Base-by-base conservation (phyloP, 371 early-diverging fungal genomes). In the Choanephora cucurbitarum region DNA sequence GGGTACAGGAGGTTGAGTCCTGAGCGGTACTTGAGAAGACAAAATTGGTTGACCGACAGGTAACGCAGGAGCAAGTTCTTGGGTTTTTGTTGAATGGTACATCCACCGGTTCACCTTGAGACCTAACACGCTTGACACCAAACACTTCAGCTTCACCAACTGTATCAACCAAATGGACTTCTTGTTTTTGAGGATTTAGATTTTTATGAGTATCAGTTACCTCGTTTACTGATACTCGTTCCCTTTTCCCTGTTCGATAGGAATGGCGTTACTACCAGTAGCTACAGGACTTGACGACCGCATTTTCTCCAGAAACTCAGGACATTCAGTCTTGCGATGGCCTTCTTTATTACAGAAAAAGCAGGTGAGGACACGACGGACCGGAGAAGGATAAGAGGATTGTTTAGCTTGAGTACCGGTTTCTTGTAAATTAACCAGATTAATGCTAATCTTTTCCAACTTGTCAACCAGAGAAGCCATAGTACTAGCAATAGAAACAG, bases 361-460 rank as follows among this genome's bases (percentile, higher is more conserved):
- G 7, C 41, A 55, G 3, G 28, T 11, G 0, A 47, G 4, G 18
- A 4, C 7, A 11, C 47, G 40, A 19, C 19, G 48, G 18, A 33
- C 15, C 14, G 13, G 19, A 6, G 9, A 23, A 19, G 1, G 7
- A n/a, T n/a, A n/a, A 32, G 19, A 5, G 2, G 23, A 21, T n/a
- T 11, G 8, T 7, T 28, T 1, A 1, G n/a, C 13, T 4, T 40
- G 19, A 2, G 2, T n/a, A 7, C 50, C 51, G 7, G 42, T 5
- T 5, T 28, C 37, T n/a, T n/a, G n/a, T 1, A 41, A 21, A 18
- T 46, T 40, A 0, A 60, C 49, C 6, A 60, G 24, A 14, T 60
- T 60, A 7, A 60, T 60, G 1, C 34, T 48, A n/a, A 60, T 14
- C 14, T 54, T 37, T 28, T 54, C 54, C 11, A 60, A 37, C 15